These are phyloP conservation scores for Geranium brycei DNA, from an alignment of 345 rosid species.

Conservation along the genomic window DNA sequence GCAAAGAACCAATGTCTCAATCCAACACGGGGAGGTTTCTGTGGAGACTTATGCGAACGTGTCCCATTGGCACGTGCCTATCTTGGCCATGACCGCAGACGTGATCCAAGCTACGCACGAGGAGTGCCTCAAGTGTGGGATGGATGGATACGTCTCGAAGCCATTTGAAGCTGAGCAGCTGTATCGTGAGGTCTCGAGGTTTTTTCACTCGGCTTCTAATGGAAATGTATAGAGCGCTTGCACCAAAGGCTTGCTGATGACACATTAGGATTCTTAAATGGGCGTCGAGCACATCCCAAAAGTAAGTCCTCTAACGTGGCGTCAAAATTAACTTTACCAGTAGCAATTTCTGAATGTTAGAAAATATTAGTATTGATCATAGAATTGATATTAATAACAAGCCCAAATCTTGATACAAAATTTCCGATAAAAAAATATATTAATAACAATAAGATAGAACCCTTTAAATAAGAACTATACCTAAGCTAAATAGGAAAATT, in stretches of 20 bases:
- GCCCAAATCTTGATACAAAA: too few relatives aligned
- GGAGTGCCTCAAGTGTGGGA: slow-evolving; percentile 46
- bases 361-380: too few relatives aligned
- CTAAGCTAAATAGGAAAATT: too few relatives aligned
- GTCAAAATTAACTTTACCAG: too few relatives aligned
- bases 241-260: slow-evolving; percentile 6
- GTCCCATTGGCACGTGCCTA: slow-evolving; percentile 44
- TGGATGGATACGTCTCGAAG: slow-evolving; percentile 92
- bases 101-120: slow-evolving; percentile 83
- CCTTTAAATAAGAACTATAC: too few relatives aligned
- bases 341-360: too few relatives aligned
- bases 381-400: too few relatives aligned
- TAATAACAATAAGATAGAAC: too few relatives aligned
- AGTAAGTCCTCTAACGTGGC: slow-evolving; percentile 15
- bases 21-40: slow-evolving; percentile 24
- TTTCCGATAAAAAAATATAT: too few relatives aligned
- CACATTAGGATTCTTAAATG: neutral
- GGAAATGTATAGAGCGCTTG: slow-evolving; percentile 11
- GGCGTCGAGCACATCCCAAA: slow-evolving; percentile 11
- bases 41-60: slow-evolving; percentile 21
- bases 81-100: slow-evolving; percentile 96
- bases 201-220: slow-evolving; percentile 25
- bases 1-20: slow-evolving; percentile 18
- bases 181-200: slow-evolving; percentile 61
- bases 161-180: slow-evolving; percentile 88